phyloP scores from a whole-genome alignment of 768 basidiomycete species.

The Roridomyces roridus region DNA sequence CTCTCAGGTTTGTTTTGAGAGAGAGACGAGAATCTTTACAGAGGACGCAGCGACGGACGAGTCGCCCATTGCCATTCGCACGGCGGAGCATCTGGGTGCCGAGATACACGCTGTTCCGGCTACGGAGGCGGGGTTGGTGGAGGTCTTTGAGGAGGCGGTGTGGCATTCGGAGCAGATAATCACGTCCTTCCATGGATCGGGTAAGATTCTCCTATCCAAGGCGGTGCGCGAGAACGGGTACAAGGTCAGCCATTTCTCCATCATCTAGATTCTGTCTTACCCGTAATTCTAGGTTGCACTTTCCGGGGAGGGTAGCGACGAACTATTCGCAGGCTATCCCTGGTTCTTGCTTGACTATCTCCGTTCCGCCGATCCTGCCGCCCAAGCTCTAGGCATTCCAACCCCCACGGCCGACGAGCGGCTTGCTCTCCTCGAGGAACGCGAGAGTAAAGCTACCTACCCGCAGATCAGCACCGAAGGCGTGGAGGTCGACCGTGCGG shows the following conservation, averaged over 20 bases:
- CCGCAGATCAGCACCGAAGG: no score
- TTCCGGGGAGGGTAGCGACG: no score
- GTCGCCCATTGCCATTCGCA: not conserved
- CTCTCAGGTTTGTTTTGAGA: not conserved
- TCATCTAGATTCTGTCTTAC: no score
- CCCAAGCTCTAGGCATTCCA: not conserved
- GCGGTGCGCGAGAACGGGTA: conserved; percentile 11
- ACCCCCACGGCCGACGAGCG: conserved; percentile 2
- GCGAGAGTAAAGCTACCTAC: no score
- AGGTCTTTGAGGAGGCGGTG: conserved; percentile 12
- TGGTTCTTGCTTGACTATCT: conserved; percentile 8
- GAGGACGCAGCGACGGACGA: conserved; percentile 16
- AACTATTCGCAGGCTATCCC: conserved; percentile 9
- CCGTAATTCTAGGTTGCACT: no score
- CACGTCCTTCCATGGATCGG: conserved; percentile 11
- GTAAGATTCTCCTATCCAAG: conserved; percentile 16
- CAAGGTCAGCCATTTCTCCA: conserved; percentile 14
- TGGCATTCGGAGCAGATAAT: conserved; percentile 16
- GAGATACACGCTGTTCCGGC: conserved; percentile 4
- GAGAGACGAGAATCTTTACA: not conserved
- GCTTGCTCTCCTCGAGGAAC: not conserved
- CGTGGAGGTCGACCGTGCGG: not conserved
- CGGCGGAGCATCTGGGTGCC: conserved; percentile 1
- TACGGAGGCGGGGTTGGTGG: conserved; percentile 13
- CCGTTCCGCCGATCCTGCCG: not conserved